Conservation (phyloP, 441 rosid species). For the Populus hybrid region DNA sequence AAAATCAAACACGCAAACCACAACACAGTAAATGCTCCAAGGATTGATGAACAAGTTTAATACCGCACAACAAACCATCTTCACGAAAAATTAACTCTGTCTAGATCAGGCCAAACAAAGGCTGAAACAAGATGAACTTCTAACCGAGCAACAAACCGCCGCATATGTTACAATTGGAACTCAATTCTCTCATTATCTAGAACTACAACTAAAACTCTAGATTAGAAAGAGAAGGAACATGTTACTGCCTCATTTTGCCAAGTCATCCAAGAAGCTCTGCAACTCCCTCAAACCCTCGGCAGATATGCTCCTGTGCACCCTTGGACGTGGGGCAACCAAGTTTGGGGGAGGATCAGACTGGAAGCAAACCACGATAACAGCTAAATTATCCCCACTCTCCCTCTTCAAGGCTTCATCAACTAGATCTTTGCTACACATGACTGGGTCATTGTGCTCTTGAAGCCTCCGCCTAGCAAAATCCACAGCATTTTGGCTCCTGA, state of each 20-base stretch:
- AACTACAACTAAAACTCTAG: slow-evolving; percentile 18
- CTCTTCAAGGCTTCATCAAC: slow-evolving; percentile 87
- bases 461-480: slow-evolving; percentile 84
- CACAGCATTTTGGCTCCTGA: slow-evolving; percentile 78
- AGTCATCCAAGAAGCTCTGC: slow-evolving; percentile 65
- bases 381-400: slow-evolving; percentile 74
- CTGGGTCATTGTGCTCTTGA: slow-evolving; percentile 81
- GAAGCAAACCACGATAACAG: slow-evolving; percentile 76
- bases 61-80: not conserved
- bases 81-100: not conserved
- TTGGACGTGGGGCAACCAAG: slow-evolving; percentile 57
- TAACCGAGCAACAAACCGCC: slow-evolving; percentile 27
- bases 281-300: slow-evolving; percentile 63
- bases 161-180: slow-evolving; percentile 52
- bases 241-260: slow-evolving; percentile 36
- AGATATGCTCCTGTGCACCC: slow-evolving; percentile 74
- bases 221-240: slow-evolving; percentile 8
- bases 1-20: not conserved
- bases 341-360: slow-evolving; percentile 61
- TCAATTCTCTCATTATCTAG: slow-evolving; percentile 28
- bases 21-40: not conserved
- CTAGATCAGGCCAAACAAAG: not conserved
- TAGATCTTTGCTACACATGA: slow-evolving; percentile 61
- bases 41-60: not conserved
- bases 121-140: not conserved